Evolutionary conservation across 1,284 basidiomycete genomes (phyloP), one percentile per base, ranked within the genome.

Genomic region (Fomitopsis schrenkii): DNA sequence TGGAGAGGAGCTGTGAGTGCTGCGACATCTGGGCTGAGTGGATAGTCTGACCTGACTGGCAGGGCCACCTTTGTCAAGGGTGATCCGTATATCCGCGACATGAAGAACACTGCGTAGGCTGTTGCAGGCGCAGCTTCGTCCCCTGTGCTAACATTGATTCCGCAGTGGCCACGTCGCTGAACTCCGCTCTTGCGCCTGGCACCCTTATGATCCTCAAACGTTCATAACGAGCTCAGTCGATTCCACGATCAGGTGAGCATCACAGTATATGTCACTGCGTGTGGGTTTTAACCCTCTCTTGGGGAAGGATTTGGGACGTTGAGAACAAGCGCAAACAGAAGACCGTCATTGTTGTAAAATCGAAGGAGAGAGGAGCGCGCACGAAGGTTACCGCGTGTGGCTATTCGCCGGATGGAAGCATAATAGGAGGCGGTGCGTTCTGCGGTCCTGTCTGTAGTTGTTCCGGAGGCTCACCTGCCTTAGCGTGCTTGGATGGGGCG

Each of bases 31-130:
- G 61, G 62, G 42, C 54, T 46, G 60, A 62, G 67, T 67, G 74
- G 68, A 75, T 79, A 74, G 76, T 73, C 78, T 80, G 72, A 83
- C 77, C 77, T 80, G 76, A 80, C 77, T 71, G 63, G 58, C 73
- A 95, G 93, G 73, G 87, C 88, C 63, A 91, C 91, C 66, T 97
- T 87, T 73, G 82, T 93, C 73, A 97, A 98, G 77, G 97, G 97
- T 40, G 97, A 99, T 76, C 93, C 93, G 64, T 99, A 98, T 73
- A 92, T 99, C 69, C 88, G 97, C 59, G 97, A 99, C 76, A 97
- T 99, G 94, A 94, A 95, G 75, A 90, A 98, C 71, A 99, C 97
- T 33, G 64, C 71, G 73, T 62, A 83, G 86, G 94, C 12, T 45
- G 50, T 38, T 45, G 44, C 17, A 33, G 28, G 63, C 12, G 58